These are phyloP conservation scores for Arthrobotrys pseudoclavata DNA, from an alignment of 2,329 filamentous ascomycete genomes.

Conservation along the genomic window DNA sequence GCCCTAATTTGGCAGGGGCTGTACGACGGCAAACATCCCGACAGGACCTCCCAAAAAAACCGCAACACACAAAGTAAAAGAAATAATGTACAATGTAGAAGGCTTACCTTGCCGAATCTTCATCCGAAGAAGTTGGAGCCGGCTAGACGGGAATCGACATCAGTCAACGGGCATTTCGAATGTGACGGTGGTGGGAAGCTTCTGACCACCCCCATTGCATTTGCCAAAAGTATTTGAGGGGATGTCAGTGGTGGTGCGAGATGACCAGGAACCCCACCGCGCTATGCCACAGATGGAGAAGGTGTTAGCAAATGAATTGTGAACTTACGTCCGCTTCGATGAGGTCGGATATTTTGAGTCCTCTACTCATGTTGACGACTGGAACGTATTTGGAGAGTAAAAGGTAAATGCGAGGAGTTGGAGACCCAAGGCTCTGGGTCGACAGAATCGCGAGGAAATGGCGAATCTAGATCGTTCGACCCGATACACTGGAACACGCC, in stretches of 20 bases:
- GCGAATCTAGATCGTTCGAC: conserved; percentile 59
- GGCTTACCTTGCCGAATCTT: conserved; percentile 51
- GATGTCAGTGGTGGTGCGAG: conserved; percentile 29
- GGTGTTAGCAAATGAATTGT: neutral
- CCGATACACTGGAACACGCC: conserved; percentile 56
- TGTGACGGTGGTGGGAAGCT: conserved; percentile 1
- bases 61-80: conserved; percentile 13
- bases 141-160: conserved; percentile 34
- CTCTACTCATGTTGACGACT: conserved; percentile 47
- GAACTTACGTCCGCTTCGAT: conserved; percentile 52
- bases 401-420: neutral
- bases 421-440: conserved; percentile 52
- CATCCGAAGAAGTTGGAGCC: conserved; percentile 55
- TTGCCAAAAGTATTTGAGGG: conserved; percentile 5
- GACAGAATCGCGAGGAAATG: conserved; percentile 48
- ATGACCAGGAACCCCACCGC: conserved; percentile 18
- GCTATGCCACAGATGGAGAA: conserved; percentile 4
- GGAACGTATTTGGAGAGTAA: neutral
- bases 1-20: conserved; percentile 26
- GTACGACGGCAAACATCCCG: conserved; percentile 15
- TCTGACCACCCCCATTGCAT: neutral
- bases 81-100: neutral
- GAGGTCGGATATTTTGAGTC: conserved; percentile 50
- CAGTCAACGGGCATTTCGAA: conserved; percentile 9
- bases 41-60: conserved; percentile 7